These are phyloP conservation scores for Musa schizocarpa DNA, from an alignment of 176 grass and related monocot species.

Conservation along the genomic window DNA sequence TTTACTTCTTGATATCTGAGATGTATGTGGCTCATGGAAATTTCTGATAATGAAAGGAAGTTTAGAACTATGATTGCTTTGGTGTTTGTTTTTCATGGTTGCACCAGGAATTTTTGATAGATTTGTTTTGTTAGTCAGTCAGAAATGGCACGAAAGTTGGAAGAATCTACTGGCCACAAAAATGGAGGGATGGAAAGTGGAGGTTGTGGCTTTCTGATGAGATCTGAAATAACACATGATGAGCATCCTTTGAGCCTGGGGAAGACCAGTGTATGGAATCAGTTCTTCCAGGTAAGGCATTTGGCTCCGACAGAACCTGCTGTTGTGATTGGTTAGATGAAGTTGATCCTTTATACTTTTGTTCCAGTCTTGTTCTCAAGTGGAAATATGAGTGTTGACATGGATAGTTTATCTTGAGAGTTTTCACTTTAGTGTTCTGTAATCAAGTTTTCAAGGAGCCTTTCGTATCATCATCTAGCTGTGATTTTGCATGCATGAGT, in stretches of 20 bases:
- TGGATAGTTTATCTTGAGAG: not conserved
- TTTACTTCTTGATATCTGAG: not conserved
- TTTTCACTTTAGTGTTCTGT: too few species aligned
- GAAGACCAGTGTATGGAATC: conserved; percentile 68
- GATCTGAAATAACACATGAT: conserved; percentile 43
- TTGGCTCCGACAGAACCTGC: not conserved
- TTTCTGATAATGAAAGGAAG: not conserved
- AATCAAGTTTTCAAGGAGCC: too few species aligned
- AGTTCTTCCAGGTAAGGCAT: conserved; percentile 56
- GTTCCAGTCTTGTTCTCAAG: not conserved
- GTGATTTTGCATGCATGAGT: not conserved
- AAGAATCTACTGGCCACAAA: conserved; percentile 23
- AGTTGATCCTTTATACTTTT: not conserved
- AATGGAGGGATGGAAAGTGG: conserved; percentile 17
- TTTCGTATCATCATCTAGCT: too few species aligned
- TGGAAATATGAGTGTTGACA: not conserved
- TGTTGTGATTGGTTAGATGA: not conserved
- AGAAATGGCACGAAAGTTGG: conserved; percentile 33
- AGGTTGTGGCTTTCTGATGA: conserved; percentile 34
- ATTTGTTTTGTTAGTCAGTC: conserved; percentile 60
- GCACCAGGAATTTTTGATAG: conserved; percentile 21
- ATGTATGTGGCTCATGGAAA: not conserved
- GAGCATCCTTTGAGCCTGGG: conserved; percentile 83
- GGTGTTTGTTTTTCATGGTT: not conserved
- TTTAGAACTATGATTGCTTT: not conserved